These are phyloP conservation scores for Rhinocladiella mackenziei DNA, from an alignment of 2,329 filamentous ascomycete species.

Conservation along the genomic window DNA sequence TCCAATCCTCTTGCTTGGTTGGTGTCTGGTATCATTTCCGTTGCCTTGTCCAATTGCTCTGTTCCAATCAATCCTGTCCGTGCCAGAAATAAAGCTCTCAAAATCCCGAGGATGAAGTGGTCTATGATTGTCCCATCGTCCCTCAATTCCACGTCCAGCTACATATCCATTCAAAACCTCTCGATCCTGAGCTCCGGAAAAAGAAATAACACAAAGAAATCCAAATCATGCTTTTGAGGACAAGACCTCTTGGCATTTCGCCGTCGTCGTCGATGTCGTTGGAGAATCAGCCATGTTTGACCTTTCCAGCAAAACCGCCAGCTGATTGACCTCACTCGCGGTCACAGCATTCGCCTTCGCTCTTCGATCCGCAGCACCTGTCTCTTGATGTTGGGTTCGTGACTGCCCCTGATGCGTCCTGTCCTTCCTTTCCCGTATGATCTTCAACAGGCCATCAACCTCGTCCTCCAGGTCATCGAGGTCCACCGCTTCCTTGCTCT, in stretches of 20 bases:
- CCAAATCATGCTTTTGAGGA: neutral
- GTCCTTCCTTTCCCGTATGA: constrained; percentile 38
- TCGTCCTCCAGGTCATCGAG: constrained; percentile 56
- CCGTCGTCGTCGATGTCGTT: constrained; percentile 2
- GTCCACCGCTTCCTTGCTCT: constrained; percentile 44
- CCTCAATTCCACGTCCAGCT: neutral
- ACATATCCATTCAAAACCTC: neutral
- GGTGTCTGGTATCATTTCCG: no score
- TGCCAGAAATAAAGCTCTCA: neutral
- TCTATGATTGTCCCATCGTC: neutral
- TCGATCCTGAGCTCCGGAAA: neutral
- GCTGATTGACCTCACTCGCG: constrained; percentile 20
- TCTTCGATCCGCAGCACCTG: neutral
- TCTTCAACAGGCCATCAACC: constrained; percentile 47
- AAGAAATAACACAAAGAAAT: no score
- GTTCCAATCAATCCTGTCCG: neutral
- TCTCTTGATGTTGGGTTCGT: neutral
- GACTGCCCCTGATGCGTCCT: neutral
- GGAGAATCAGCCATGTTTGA: constrained; percentile 14
- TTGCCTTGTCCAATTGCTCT: no score
- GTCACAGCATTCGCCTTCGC: constrained; percentile 12
- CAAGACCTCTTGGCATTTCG: constrained; percentile 2
- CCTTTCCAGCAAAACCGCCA: constrained; percentile 19
- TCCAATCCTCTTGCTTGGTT: no score
- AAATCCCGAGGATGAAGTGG: neutral